Base-by-base conservation (phyloP, 2,329 filamentous ascomycete species). In the Aphanocladium album region DNA sequence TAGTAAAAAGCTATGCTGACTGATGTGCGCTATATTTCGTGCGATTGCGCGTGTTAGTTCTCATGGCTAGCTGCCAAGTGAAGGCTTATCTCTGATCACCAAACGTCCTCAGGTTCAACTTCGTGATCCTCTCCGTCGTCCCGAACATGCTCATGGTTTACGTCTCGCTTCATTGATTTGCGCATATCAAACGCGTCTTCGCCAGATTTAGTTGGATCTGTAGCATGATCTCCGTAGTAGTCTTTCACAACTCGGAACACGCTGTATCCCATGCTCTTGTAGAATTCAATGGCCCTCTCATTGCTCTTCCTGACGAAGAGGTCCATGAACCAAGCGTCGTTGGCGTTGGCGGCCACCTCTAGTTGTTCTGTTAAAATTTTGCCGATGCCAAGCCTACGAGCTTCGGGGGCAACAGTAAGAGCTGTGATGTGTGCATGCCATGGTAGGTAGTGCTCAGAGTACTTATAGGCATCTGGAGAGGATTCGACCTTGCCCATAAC, bases 401-500 rank as follows among this genome's bases (percentile, higher is more conserved):
- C 91, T 60, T 89, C 86, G 0, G 95, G 95, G 0, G 93, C 89
- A 21, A 99, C 91, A 0, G 95, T 98, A 56, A 99, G 81, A 39
- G 93, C 95, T 5, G 95, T 99, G 71, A 99, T 96, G 76, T 99
- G 95, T 21, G 92, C 93, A 77, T 99, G 95, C 91, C 92, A 98
- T n/a, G 93, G 93, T n/a, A 96, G 88, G 77, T 96, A 96, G 77
- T 97, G 92, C 69, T 88, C 83, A 54, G 91, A 95, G 69, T 86
- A 86, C 62, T 85, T 82, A 72, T 89, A 84, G 57, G 87, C 86
- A 49, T 90, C 80, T 17, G 90, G 89, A 59, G 91, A 96, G 65
- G 91, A 88, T 79, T 98, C 93, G 63, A 96, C 84, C 79, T 99
- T 99, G 71, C 93, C 95, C 85, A 99, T 96, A 72, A 99, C 93